A percentile compares a stretch with the other conserved stretches of the same genome.
phyloP scores from a whole-genome alignment of 257 asterid genomes.

The Forsythia suspensa region DNA sequence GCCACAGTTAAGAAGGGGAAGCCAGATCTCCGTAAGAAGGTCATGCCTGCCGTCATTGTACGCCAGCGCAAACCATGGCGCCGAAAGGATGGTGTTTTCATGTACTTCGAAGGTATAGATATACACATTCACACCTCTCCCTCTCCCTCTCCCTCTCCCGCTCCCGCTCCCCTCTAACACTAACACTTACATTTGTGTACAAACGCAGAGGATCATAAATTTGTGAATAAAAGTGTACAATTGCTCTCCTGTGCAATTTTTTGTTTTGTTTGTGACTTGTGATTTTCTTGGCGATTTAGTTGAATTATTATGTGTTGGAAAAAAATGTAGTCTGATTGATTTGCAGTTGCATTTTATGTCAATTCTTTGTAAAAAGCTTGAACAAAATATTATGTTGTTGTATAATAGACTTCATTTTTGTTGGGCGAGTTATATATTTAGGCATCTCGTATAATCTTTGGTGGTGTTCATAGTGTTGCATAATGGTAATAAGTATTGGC shows the following conservation, averaged over 20 bases:
- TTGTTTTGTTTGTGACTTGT: background rate
- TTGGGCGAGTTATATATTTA: too few species aligned
- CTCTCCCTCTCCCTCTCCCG: background rate
- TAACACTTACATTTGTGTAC: background rate
- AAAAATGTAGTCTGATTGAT: too few species aligned
- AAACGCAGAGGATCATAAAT: background rate
- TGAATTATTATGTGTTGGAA: background rate
- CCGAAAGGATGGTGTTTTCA: slow-evolving; percentile 76
- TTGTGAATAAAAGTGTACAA: background rate
- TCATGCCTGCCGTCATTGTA: slow-evolving; percentile 79
- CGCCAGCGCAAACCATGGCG: slow-evolving; percentile 84
- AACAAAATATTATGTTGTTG: too few species aligned
- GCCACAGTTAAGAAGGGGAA: slow-evolving; percentile 74
- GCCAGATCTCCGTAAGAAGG: slow-evolving; percentile 76
- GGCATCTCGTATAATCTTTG: background rate
- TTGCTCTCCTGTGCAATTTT: background rate
- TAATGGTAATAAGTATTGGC: background rate
- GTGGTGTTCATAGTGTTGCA: background rate
- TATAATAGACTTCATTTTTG: too few species aligned
- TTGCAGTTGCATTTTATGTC: too few species aligned
- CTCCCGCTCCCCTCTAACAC: background rate
- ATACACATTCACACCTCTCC: too few species aligned
- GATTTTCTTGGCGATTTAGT: background rate
- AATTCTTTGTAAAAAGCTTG: too few species aligned
- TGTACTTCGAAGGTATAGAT: slow-evolving; percentile 60